Conservation (phyloP, 257 asterid genomes). For the Knoxia roxburghii region DNA sequence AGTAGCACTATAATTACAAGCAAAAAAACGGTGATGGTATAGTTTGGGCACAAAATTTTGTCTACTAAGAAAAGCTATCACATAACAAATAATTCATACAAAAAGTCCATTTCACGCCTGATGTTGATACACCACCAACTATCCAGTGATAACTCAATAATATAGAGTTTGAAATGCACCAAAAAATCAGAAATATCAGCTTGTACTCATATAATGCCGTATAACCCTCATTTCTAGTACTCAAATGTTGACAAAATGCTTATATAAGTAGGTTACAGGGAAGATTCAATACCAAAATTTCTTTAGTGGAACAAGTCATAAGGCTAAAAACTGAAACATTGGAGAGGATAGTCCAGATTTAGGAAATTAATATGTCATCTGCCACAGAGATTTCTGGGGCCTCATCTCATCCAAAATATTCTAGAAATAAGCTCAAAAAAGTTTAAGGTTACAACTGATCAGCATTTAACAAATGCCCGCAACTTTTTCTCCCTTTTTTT, state of each 20-base stretch:
- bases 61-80: neutral
- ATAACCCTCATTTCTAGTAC: neutral
- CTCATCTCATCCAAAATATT: neutral
- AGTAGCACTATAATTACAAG: neutral
- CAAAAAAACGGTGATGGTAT: neutral
- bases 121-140: neutral
- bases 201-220: neutral
- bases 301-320: neutral
- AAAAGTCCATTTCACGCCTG: neutral
- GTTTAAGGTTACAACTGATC: neutral
- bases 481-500: neutral
- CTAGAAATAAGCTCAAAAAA: neutral
- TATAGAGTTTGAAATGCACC: neutral
- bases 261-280: neutral
- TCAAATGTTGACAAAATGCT: neutral
- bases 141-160: neutral
- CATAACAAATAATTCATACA: neutral
- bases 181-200: neutral
- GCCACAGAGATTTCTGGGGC: neutral
- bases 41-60: neutral
- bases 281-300: neutral
- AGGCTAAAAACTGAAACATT: conserved; percentile 2
- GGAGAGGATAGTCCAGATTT: neutral
- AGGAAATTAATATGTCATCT: neutral
- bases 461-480: neutral